Evolutionary conservation across 148 eudicot species (phyloP).

Genomic region (Chenopodium suecicum): DNA sequence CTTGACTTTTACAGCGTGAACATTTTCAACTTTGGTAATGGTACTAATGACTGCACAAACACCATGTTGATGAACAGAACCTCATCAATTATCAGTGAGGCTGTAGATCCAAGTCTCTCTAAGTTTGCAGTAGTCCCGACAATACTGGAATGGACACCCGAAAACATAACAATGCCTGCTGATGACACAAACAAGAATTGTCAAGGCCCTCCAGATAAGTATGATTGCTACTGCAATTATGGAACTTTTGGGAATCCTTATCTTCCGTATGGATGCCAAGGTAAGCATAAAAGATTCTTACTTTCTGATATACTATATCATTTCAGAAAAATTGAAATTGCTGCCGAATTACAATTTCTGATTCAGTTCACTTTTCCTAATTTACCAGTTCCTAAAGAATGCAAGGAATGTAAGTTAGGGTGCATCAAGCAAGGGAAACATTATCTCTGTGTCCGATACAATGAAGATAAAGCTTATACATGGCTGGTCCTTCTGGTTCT

Average conservation of each 20-base stretch:
- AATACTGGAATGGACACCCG: constrained; percentile 2
- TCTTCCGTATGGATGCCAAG: constrained; percentile 17
- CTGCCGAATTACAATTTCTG: not conserved
- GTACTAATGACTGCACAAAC: not conserved
- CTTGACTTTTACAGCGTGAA: not conserved
- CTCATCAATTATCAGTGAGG: not conserved
- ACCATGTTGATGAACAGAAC: not conserved
- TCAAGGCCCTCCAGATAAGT: constrained; percentile 4
- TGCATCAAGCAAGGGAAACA: not conserved
- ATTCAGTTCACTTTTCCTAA: not conserved
- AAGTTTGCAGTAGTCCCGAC: not conserved
- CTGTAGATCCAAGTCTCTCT: constrained; percentile 1
- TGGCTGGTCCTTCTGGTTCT: constrained; percentile 5
- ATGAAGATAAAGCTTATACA: not conserved
- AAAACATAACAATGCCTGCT: constrained; percentile 4
- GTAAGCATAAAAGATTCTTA: not conserved
- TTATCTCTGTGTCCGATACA: not conserved
- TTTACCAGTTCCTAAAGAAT: not conserved
- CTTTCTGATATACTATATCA: not conserved
- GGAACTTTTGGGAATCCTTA: constrained; percentile 10
- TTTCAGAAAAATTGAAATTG: not conserved
- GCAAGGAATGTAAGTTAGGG: constrained; percentile 11
- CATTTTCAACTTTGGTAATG: constrained; percentile 1
- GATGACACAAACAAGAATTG: not conserved
- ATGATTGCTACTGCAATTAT: constrained; percentile 8